Evolutionary conservation across 1,284 basidiomycete species (phyloP).

Genomic region (Fomitopsis schrenkii): DNA sequence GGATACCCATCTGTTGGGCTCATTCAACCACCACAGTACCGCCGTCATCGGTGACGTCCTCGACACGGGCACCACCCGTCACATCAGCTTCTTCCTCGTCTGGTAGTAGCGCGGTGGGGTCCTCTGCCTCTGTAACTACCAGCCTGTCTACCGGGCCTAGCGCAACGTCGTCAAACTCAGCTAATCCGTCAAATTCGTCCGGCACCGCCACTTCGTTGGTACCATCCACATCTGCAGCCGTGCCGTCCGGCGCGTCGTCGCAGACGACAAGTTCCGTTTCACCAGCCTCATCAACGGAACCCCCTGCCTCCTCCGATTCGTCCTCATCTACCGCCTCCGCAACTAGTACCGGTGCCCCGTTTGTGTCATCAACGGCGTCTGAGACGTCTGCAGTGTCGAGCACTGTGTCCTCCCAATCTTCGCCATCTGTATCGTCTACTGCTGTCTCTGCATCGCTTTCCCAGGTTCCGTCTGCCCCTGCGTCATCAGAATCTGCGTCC

Average conservation of each 20-base stretch:
- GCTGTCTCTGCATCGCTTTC: neutral
- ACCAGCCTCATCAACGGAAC: neutral
- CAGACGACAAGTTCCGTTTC: neutral
- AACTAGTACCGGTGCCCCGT: neutral
- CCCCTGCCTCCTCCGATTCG: neutral
- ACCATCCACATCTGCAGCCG: neutral
- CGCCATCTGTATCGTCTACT: neutral
- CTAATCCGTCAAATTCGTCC: conserved; percentile 1
- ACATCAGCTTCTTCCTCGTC: neutral
- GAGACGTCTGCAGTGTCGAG: conserved; percentile 2
- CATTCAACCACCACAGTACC: neutral
- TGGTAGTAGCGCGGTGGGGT: neutral
- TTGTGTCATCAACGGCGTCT: neutral
- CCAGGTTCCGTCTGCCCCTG: neutral
- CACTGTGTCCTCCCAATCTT: neutral
- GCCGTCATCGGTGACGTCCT: neutral
- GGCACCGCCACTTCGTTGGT: neutral
- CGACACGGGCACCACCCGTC: too few relatives aligned
- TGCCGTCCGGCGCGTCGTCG: neutral
- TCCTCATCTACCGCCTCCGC: neutral
- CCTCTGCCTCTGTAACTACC: neutral
- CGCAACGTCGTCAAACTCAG: neutral
- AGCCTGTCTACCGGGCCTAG: neutral
- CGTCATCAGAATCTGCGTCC: neutral
- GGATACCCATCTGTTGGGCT: neutral